Evolutionary conservation across 768 basidiomycete species (phyloP).

Genomic region (Naganishia randhawae): DNA sequence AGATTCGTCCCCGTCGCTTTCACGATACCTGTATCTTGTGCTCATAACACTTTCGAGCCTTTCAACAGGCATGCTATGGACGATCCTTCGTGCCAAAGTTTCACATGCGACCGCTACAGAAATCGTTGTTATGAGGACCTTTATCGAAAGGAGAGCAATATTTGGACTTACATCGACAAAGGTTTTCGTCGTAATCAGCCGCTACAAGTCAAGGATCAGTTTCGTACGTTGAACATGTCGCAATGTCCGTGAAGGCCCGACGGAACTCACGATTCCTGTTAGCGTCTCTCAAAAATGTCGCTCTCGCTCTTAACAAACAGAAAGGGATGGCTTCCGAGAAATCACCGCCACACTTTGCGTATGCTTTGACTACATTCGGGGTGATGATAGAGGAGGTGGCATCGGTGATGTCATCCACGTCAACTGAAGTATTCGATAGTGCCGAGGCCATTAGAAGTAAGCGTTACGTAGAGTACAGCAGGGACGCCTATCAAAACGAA

Average conservation of each 20-base stretch:
- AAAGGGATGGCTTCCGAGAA: constrained; percentile 70
- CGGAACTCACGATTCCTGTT: constrained; percentile 57
- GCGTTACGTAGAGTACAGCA: not conserved
- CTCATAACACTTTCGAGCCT: constrained; percentile 69
- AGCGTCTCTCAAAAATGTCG: constrained; percentile 77
- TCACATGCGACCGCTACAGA: constrained; percentile 71
- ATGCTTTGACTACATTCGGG: constrained; percentile 67
- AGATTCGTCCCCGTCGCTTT: constrained; percentile 65
- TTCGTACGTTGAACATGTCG: not conserved
- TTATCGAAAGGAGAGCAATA: not conserved
- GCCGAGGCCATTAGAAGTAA: not conserved
- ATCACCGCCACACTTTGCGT: constrained; percentile 76
- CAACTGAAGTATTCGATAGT: constrained; percentile 51
- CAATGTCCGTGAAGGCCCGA: not conserved
- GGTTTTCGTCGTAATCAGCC: constrained; percentile 81
- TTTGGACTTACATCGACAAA: constrained; percentile 57
- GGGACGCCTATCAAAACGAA: not conserved
- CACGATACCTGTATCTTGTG: constrained; percentile 66
- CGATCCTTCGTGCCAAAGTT: constrained; percentile 57
- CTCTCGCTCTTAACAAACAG: constrained; percentile 70
- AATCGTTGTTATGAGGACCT: constrained; percentile 7
- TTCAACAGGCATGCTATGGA: constrained; percentile 66
- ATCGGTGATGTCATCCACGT: constrained; percentile 62
- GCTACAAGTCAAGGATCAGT: constrained; percentile 39
- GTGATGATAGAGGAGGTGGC: constrained; percentile 82